phyloP scores from a whole-genome alignment of 805 yeast species.

The Kodamaea kakaduensis region DNA sequence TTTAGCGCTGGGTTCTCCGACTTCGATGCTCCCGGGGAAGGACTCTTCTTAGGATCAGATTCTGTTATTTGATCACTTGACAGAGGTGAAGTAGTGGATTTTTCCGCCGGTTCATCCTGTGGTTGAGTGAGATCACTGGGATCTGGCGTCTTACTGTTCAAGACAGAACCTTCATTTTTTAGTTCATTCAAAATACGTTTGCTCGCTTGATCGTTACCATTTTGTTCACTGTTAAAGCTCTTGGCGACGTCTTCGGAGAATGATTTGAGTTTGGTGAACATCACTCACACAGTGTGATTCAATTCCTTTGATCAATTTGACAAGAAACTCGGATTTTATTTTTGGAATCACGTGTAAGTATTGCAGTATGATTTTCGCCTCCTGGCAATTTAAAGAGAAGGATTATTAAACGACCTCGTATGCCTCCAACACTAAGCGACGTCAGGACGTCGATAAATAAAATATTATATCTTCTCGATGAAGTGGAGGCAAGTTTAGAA shows the following conservation, averaged over 20 bases:
- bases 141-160: conserved; percentile 46
- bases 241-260: conserved; percentile 46
- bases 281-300: too few relatives aligned
- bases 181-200: conserved; percentile 23
- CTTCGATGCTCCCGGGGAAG: not conserved
- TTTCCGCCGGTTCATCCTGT: conserved; percentile 31
- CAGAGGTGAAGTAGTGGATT: too few relatives aligned
- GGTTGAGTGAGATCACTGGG: conserved; percentile 45
- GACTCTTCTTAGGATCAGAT: conserved; percentile 10
- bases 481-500: conserved; percentile 27
- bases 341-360: conserved; percentile 3
- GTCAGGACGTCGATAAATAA: conserved; percentile 19
- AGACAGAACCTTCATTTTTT: conserved; percentile 30
- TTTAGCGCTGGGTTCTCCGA: conserved; percentile 2
- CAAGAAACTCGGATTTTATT: not conserved
- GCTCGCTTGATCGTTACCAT: conserved; percentile 17
- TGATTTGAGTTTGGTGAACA: conserved; percentile 41
- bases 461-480: conserved; percentile 20
- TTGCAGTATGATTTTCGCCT: conserved; percentile 1
- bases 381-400: not conserved
- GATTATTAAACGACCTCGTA: not conserved
- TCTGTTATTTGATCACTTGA: conserved; percentile 6
- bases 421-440: conserved; percentile 16
- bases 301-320: not conserved
- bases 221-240: conserved; percentile 32